phyloP scores from a whole-genome alignment of 78 protist species.

The Dictyostelium intermedium region DNA sequence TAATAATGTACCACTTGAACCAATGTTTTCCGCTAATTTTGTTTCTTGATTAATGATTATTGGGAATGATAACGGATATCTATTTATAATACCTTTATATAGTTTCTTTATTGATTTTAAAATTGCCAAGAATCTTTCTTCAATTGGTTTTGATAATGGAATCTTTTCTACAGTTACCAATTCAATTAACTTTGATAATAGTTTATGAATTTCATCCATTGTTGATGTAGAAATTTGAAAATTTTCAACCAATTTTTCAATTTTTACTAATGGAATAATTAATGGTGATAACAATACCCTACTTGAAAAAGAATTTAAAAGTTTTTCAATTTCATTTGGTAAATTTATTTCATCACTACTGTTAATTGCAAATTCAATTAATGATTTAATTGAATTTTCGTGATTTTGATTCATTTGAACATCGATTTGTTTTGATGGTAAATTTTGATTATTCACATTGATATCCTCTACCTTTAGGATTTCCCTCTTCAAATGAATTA shows the following conservation, averaged over 20 bases:
- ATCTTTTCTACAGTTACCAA: background rate
- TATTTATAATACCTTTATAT: background rate
- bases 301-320: background rate
- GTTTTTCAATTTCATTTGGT: background rate
- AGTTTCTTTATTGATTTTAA: background rate
- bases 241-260: background rate
- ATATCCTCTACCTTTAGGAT: background rate
- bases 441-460: background rate
- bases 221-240: background rate
- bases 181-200: background rate
- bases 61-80: conserved; percentile 45
- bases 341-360: background rate
- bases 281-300: background rate
- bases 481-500: background rate
- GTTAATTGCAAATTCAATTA: background rate
- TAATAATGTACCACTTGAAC: conserved; percentile 27
- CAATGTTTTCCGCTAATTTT: background rate
- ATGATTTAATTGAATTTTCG: background rate
- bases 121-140: background rate
- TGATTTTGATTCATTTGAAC: background rate
- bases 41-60: background rate
- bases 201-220: background rate
- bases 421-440: background rate
- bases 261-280: no score
- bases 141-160: background rate